Evolutionary conservation across 148 eudicot genomes (phyloP), one percentile per base, ranked within the genome.

Genomic region (Cornus kousa): DNA sequence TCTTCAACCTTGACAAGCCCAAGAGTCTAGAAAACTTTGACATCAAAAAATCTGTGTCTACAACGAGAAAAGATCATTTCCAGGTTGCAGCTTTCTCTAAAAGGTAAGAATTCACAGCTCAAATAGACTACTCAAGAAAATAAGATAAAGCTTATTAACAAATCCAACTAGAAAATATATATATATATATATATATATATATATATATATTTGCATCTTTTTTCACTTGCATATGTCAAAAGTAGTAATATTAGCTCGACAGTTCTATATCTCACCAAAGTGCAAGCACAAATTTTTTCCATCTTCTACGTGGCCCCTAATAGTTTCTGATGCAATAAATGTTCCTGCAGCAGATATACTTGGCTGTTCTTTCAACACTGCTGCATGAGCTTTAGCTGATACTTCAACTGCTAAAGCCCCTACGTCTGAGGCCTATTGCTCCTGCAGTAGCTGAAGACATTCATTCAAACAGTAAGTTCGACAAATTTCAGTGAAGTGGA

Each of bases 41-140:
- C 70, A 75, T 48, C 11, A 43, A 31, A 24, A 31, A 40, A 24
- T 65, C 23, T 14, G 37, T 37, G 14, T 23, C 70, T 43, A 43
- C 59, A 40, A 17, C 16, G 53, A 65, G 59, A 66, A 75, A 43
- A 66, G 37, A 66, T 40, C 22, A n/a, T 43, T 59, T 7, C 31
- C 66, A 7, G 28, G 37, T 0, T 4, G 35, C 19, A 76, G 72
- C 62, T 57, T 37, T 76, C 16, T 75, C 40, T 37, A 9, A 22
- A 75, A 75, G 78, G 78, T 75, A 66, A 75, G 70, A 66, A 66
- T 66, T 75, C 60, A 24, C 24, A 69, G 17, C 33, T 43, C 71
- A 19, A 16, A 37, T 22, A 76, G 4, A 35, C 43, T 22, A 57
- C 9, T 46, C 24, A 62, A 62, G 69, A 20, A 16, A 74, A 62